Base-by-base conservation (phyloP, 1,139 yeast species). In the Magnusiomyces magnusii region DNA sequence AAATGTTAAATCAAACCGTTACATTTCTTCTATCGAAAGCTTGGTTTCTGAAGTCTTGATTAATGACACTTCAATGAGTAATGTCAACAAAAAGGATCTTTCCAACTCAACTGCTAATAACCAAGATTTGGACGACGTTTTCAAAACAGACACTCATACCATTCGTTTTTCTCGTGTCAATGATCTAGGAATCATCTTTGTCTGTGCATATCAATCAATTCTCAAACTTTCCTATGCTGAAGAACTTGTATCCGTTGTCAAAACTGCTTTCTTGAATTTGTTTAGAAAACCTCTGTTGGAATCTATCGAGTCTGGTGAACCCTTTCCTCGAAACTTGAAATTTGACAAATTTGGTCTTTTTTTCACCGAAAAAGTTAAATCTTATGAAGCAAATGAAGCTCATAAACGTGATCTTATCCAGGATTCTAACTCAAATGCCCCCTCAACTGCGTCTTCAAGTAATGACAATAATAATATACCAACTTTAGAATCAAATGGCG, bases 41-140 rank as follows among this genome's bases (percentile, higher is more conserved):
- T 77, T 84, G 58, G 76, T 85, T 57, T 75, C 78, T 25, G 77
- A 79, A 54, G 76, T 79, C 34, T 76, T 84, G 65, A 53, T 53
- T n/a, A 42, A 31, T 27, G 55, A 53, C 19, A 53, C 41, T 23
- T 25, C 56, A 51, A 21, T 54, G 51, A 44, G 59, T 42, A 51
- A 44, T n/a, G 10, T 9, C 5, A 7, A 7, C 24, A 44, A 44
- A 9, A 23, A 19, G 3, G 3, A 3, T 3, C 10, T 2, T 3
- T 44, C 49, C 24, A 57, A 57, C 15, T 10, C 47, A 5, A 21
- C 47, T 39, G 57, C 58, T 51, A 57, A 56, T 51, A 56, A 52
- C 51, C 53, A 61, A 28, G 54, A 61, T 51, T 25, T 53, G 51
- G 57, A 59, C 60, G 56, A 64, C 36, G 56, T 62, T 15, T 68